phyloP scores from a whole-genome alignment of 2,329 filamentous ascomycete genomes.

The Penicillium sp. region DNA sequence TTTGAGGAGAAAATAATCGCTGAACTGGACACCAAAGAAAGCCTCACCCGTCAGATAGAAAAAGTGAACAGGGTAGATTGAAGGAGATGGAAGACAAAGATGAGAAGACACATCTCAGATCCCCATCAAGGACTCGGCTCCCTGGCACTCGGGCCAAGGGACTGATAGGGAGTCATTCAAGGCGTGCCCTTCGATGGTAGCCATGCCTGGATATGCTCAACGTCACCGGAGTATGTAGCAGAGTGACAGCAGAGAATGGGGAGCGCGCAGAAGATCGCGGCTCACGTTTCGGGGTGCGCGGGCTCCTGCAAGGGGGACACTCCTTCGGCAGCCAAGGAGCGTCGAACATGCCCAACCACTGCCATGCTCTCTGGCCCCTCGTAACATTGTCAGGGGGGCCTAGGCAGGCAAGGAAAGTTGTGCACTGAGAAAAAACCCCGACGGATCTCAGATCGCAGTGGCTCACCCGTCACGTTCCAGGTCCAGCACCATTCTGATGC shows the following conservation, averaged over 20 bases:
- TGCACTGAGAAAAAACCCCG: constrained; percentile 6
- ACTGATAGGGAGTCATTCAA: constrained; percentile 33
- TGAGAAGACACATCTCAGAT: constrained; percentile 20
- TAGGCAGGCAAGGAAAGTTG: constrained; percentile 16
- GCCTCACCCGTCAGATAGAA: constrained; percentile 6
- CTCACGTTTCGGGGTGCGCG: constrained; percentile 33
- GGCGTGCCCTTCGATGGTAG: constrained; percentile 35
- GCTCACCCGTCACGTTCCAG: constrained; percentile 31
- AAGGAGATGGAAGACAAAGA: constrained; percentile 17
- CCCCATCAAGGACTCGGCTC: constrained; percentile 23
- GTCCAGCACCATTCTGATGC: constrained; percentile 44
- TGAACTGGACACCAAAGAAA: constrained; percentile 2
- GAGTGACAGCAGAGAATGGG: constrained; percentile 29
- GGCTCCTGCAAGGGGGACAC: constrained; percentile 34
- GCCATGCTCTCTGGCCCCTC: constrained; percentile 19
- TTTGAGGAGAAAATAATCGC: constrained; percentile 3
- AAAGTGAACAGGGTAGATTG: constrained; percentile 11
- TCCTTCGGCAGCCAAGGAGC: constrained; percentile 24
- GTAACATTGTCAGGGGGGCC: constrained; percentile 19
- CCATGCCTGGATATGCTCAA: constrained; percentile 42
- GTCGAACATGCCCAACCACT: constrained; percentile 22
- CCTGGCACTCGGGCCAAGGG: constrained; percentile 30
- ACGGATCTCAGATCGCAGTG: constrained; percentile 22
- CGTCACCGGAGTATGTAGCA: constrained; percentile 38
- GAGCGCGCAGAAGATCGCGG: constrained; percentile 24